phyloP scores from a whole-genome alignment of 495 filamentous ascomycete genomes.

The Penicillium atrosanguineum region DNA sequence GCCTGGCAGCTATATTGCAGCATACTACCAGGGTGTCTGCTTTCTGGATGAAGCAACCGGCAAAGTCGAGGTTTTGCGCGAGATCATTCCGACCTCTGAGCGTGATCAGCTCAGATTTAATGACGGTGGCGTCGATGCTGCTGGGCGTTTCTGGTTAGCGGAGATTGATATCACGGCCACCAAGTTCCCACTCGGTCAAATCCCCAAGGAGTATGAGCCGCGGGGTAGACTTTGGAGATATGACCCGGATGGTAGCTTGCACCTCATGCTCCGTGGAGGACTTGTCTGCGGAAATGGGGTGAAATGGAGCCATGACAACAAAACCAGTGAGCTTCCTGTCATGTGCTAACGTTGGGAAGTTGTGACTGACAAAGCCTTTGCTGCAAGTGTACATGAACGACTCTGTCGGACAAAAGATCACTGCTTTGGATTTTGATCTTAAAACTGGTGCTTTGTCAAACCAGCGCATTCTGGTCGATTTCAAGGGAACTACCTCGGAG shows the following conservation, averaged over 20 bases:
- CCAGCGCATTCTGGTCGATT: slow-evolving; percentile 19
- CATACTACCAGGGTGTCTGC: slow-evolving; percentile 28
- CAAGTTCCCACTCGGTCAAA: slow-evolving; percentile 5
- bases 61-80: slow-evolving; percentile 19
- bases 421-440: slow-evolving; percentile 29
- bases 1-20: slow-evolving; percentile 26
- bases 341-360: neutral
- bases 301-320: slow-evolving; percentile 34
- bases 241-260: slow-evolving; percentile 29
- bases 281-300: slow-evolving; percentile 33
- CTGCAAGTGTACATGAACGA: slow-evolving; percentile 28
- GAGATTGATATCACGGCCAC: slow-evolving; percentile 23
- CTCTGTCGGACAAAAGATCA: slow-evolving; percentile 23
- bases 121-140: slow-evolving; percentile 26
- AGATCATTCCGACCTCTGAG: slow-evolving; percentile 24
- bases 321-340: slow-evolving; percentile 15
- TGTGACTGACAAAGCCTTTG: neutral
- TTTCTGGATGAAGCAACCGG: slow-evolving; percentile 24
- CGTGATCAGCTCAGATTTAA: slow-evolving; percentile 22
- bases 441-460: slow-evolving; percentile 23
- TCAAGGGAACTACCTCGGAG: slow-evolving; percentile 15
- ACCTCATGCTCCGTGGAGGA: slow-evolving; percentile 23
- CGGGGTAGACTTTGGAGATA: slow-evolving; percentile 31
- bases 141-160: slow-evolving; percentile 25
- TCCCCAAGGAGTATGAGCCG: slow-evolving; percentile 16